Evolutionary conservation across 2,329 filamentous ascomycete genomes (phyloP), one percentile per base, ranked within the genome.

Genomic region (Byssoonygena ceratinophila): DNA sequence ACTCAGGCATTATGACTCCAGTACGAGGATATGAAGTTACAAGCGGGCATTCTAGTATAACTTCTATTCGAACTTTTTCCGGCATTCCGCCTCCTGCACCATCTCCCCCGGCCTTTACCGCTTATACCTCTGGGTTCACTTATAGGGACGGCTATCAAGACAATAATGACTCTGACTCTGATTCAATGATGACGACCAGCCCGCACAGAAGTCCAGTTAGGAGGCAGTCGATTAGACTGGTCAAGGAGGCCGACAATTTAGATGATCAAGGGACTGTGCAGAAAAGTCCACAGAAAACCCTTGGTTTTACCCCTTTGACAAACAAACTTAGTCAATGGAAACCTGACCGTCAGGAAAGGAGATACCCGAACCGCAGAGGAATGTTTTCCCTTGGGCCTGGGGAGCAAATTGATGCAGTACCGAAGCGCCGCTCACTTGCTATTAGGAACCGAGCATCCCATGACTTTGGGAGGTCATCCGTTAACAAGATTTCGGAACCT

Each of bases 241-340:
- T 27, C 6, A 52, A 47, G 40, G 31, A 23, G 16, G 45, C 20
- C 20, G 40, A 25, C 14, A 22, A 54, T 31, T 52, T 58, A 56
- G 43, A 60, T 56, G 37, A 57, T 51, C 34, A 52, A 29, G 8
- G 49, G 12, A 22, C 47, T n/a, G 36, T 40, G 49, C 47, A 55
- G 4, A 11, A 20, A 2, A 53, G 31, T n/a, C n/a, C 46, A 16
- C 37, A 40, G 16, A 49, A 55, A 32, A 58, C 60, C 16, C 63
- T 79, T 48, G 80, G 81, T 1, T 83, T 85, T 56, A 84, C 81
- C 1, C 80, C 82, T 22, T 69, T 87, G 34, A 79, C 79, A 3
- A 71, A 76, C 34, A 77, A 83, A 59, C 68, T 87, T 3, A 76
- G 71, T 54, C 73, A 75, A 22, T 87, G 84, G 84, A 75, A 76